phyloP scores from a whole-genome alignment of 257 asterid species.

The Nicotiana noctiflora region DNA sequence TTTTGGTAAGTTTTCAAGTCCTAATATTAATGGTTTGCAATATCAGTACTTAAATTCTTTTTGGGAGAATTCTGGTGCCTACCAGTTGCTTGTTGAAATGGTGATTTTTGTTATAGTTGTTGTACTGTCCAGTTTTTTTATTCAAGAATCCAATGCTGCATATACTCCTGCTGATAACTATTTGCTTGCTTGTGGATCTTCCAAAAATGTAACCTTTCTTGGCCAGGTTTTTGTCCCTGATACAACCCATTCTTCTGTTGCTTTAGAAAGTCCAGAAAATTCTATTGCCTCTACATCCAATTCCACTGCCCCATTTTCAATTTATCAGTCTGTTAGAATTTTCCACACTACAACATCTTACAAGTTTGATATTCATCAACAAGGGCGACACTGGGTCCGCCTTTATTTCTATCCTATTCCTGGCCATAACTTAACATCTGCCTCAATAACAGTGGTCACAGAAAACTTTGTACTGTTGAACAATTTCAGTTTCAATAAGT shows the following conservation, averaged over 20 bases:
- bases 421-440: conserved; percentile 41
- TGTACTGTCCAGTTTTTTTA: conserved; percentile 19
- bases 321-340: conserved; percentile 51
- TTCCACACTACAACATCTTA: conserved; percentile 49
- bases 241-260: conserved; percentile 34
- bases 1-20: neutral
- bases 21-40: neutral
- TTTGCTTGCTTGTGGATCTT: conserved; percentile 64
- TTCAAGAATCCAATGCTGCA: conserved; percentile 27
- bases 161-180: conserved; percentile 52
- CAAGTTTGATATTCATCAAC: conserved; percentile 29
- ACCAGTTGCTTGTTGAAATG: conserved; percentile 8
- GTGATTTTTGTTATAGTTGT: conserved; percentile 29
- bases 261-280: conserved; percentile 35
- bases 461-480: conserved; percentile 55
- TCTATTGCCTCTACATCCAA: conserved; percentile 41
- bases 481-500: conserved; percentile 45
- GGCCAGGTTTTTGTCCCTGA: conserved; percentile 52
- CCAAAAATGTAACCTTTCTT: conserved; percentile 48
- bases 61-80: neutral
- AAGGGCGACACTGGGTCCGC: conserved; percentile 72
- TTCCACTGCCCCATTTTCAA: conserved; percentile 51
- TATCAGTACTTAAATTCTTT: neutral
- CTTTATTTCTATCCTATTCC: conserved; percentile 58
- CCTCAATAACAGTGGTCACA: conserved; percentile 52